These are phyloP conservation scores for Zelonia costaricensis DNA, from an alignment of 208 protist species.

Conservation along the genomic window DNA sequence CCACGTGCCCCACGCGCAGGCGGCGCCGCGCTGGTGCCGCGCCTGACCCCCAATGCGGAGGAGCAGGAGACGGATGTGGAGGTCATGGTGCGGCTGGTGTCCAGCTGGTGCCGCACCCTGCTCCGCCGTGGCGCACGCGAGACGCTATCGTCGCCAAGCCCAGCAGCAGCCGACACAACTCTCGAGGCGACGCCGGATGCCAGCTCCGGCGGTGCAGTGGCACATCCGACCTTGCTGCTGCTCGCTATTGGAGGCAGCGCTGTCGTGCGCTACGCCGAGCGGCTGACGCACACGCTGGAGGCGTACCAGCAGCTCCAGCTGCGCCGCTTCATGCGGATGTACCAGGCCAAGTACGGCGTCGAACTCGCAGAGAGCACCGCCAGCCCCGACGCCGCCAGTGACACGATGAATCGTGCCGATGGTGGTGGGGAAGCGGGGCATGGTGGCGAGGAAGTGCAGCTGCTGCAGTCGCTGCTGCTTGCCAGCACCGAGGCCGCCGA, in stretches of 20 bases:
- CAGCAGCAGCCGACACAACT: too few relatives aligned
- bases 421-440: neutral
- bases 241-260: slow-evolving; percentile 38
- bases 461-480: slow-evolving; percentile 4
- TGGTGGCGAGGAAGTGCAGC: neutral
- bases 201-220: too few relatives aligned
- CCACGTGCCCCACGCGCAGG: neutral
- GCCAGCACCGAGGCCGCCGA: slow-evolving; percentile 1
- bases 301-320: slow-evolving; percentile 65
- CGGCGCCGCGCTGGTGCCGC: slow-evolving; percentile 5
- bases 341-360: slow-evolving; percentile 52
- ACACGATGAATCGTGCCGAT: too few relatives aligned
- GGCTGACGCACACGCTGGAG: slow-evolving; percentile 51
- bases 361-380: slow-evolving; percentile 12
- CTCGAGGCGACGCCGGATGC: neutral
- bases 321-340: slow-evolving; percentile 52
- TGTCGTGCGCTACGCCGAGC: slow-evolving; percentile 53
- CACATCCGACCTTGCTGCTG: slow-evolving; percentile 36
- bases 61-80: slow-evolving; percentile 67
- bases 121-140: slow-evolving; percentile 12
- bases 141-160: too few relatives aligned
- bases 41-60: slow-evolving; percentile 51
- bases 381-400: neutral
- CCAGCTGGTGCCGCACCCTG: slow-evolving; percentile 49
- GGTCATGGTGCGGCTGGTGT: slow-evolving; percentile 46